These are phyloP conservation scores for Gossypium turneri DNA, from an alignment of 345 rosid species.

Conservation along the genomic window DNA sequence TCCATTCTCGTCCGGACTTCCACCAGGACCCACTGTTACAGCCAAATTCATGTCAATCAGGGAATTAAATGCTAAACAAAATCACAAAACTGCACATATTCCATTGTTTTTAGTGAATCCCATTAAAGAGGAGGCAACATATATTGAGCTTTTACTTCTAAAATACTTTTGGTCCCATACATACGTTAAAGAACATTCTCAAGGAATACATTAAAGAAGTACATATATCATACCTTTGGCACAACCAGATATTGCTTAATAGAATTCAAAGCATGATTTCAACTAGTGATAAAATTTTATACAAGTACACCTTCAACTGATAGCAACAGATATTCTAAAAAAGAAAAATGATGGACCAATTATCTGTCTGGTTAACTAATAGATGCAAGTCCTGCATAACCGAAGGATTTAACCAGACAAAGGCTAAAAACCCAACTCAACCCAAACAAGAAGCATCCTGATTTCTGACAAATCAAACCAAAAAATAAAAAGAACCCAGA, in stretches of 20 bases:
- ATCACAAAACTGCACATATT: background rate
- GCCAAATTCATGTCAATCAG: constrained; percentile 14
- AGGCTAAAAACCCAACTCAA: background rate
- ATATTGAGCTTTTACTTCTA: background rate
- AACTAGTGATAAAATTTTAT: background rate
- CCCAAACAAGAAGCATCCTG: background rate
- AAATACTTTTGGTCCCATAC: background rate
- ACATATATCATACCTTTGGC: background rate
- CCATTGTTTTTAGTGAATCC: background rate
- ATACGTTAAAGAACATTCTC: background rate
- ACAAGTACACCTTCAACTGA: background rate
- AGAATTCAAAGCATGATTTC: background rate
- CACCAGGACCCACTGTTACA: constrained; percentile 85
- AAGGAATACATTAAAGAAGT: background rate
- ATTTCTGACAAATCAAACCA: background rate
- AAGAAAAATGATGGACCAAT: background rate
- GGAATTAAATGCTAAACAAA: constrained; percentile 1
- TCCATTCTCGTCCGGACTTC: constrained; percentile 95
- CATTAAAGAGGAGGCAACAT: background rate
- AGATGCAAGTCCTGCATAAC: background rate
- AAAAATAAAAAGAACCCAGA: background rate
- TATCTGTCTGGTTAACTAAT: background rate
- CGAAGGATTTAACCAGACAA: background rate
- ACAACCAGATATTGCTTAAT: background rate
- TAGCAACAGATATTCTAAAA: too few relatives aligned